Base-by-base conservation (phyloP, 768 basidiomycete species). In the Chalciporus pseudorubinellus region DNA sequence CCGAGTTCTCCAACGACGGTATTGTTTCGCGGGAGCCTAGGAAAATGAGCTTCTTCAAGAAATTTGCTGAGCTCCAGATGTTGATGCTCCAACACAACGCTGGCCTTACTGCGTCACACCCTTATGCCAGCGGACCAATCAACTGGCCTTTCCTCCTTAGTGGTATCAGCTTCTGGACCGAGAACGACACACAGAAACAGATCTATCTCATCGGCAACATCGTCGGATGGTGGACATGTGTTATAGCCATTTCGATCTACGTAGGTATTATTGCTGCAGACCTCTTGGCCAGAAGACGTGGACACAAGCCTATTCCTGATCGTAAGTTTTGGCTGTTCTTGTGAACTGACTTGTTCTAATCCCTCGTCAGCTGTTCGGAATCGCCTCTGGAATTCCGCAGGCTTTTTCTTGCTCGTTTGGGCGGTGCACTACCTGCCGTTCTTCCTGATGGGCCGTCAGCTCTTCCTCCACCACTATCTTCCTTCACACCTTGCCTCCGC, bases 121-220 rank as follows among this genome's bases (percentile, higher is more conserved):
- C 97, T 38, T 99, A 99, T 67, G 94, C 97, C 4, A 91, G 89
- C 52, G 79, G 78, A n/a, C 94, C 97, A 6, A 86, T 98, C 71
- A 94, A 95, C 67, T 99, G 97, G 97, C 97, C 97, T 6, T 98
- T 98, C 84, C 80, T 94, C 34, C 72, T 98, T 24, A 92, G 78
- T 56, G 97, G 97, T 44, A 98, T 99, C 74, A 95, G 92, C 65
- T 98, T 98, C 79, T 99, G 97, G 97, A 99, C 97, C 5, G 78
- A 90, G 60, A 85, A 78, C 50, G 86, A 87, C 6, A 76, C 77
- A 11, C 85, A 91, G 65, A 86, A 89, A 69, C 97, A 99, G 70
- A 94, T 99, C 46, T 99, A 99, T 72, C 77, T 98, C 52, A 90
- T 95, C 60, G 97, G 97, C 21, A 99, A 99, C 69, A 69, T 97